Conservation (phyloP, 192 early-diverging fungal species). For the Dissophora ornata region DNA sequence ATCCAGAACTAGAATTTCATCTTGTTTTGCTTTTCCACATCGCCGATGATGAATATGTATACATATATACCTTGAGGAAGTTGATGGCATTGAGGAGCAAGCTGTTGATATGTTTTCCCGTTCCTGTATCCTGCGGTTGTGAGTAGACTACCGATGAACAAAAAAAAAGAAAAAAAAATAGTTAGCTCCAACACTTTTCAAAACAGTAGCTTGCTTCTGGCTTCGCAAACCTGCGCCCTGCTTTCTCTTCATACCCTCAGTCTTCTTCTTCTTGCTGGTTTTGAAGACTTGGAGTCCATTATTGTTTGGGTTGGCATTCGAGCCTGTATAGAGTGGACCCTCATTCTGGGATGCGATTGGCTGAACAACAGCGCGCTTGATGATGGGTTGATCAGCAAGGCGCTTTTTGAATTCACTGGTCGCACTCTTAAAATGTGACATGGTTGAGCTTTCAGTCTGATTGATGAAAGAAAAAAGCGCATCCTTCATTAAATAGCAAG, state of each 20-base stretch:
- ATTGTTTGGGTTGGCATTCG: conserved; percentile 53
- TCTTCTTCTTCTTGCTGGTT: conserved; percentile 46
- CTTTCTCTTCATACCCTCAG: conserved; percentile 45
- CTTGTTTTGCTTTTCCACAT: no score
- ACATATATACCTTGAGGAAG: conserved; percentile 58
- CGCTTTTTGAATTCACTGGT: conserved; percentile 61
- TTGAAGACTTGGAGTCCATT: conserved; percentile 39
- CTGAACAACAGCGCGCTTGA: conserved; percentile 43
- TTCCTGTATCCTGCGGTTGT: conserved; percentile 67
- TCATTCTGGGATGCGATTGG: conserved; percentile 24
- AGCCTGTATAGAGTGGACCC: conserved; percentile 21
- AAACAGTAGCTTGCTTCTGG: not conserved
- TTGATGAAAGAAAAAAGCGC: no score
- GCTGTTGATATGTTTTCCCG: conserved; percentile 64
- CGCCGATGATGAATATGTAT: no score
- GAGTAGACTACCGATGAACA: conserved; percentile 54
- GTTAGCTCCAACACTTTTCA: not conserved
- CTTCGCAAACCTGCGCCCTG: no score
- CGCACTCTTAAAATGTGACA: conserved; percentile 39
- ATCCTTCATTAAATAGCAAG: no score
- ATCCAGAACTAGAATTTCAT: no score
- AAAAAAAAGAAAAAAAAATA: conserved; percentile 1
- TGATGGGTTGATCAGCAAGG: conserved; percentile 61
- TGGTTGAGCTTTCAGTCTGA: no score
- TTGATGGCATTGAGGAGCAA: conserved; percentile 66